These are phyloP conservation scores for Leishmania martiniquensis DNA, from an alignment of 208 protist species.

Conservation along the genomic window DNA sequence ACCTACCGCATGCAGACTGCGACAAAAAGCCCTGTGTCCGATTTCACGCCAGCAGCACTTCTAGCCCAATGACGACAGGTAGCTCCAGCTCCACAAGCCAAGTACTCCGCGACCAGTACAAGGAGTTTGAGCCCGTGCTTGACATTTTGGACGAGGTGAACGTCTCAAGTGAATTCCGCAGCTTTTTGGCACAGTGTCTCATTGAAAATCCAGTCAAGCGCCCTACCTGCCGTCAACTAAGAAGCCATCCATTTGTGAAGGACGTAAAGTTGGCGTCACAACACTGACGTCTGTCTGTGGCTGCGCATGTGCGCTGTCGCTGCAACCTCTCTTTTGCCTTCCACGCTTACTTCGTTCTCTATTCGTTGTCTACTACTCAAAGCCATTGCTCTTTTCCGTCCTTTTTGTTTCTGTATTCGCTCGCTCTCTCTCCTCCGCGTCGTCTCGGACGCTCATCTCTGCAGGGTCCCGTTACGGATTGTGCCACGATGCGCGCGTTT, in stretches of 20 bases:
- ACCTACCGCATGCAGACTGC: not conserved
- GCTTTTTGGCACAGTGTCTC: conserved; percentile 68
- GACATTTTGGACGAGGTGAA: conserved; percentile 45
- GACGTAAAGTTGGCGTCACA: not conserved
- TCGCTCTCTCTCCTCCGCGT: not conserved
- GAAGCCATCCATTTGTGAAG: conserved; percentile 64
- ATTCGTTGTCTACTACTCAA: not conserved
- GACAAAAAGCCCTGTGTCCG: not conserved
- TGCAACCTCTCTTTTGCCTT: not conserved
- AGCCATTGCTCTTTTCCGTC: not conserved
- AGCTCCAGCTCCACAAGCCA: not conserved
- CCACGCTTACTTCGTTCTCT: not conserved
- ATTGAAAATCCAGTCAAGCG: conserved; percentile 53
- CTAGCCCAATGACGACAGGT: not conserved
- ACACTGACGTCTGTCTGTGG: conserved; percentile 1
- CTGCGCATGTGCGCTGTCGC: not conserved
- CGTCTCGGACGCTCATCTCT: not conserved
- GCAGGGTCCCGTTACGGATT: not conserved
- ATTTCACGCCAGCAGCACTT: not conserved
- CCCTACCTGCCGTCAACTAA: conserved; percentile 55
- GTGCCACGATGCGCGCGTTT: not conserved
- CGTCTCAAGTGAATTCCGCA: conserved; percentile 47
- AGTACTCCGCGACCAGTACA: conserved; percentile 17
- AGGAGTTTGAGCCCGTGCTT: conserved; percentile 55
- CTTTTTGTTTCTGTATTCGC: not conserved